phyloP scores from a whole-genome alignment of 441 rosid genomes.

The Pelargonium myrrhifolium region DNA sequence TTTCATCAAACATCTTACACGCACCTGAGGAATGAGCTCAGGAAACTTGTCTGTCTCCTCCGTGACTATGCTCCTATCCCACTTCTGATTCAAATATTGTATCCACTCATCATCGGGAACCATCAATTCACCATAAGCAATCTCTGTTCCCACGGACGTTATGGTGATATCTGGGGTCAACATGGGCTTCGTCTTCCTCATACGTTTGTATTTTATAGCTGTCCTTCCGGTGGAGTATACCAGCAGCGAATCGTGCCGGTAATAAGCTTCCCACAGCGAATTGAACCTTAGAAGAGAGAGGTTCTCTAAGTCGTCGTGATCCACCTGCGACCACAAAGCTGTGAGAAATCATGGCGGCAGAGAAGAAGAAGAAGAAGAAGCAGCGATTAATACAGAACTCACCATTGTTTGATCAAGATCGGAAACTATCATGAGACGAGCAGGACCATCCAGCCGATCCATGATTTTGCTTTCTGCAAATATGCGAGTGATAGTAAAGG shows the following conservation, averaged over 20 bases:
- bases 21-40: conserved; percentile 77
- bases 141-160: conserved; percentile 93
- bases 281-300: conserved; percentile 75
- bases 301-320: conserved; percentile 86
- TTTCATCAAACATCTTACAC: not conserved
- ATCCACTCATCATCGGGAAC: conserved; percentile 80
- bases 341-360: not conserved
- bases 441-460: conserved; percentile 53
- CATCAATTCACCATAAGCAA: conserved; percentile 68
- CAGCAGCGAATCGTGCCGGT: conserved; percentile 73
- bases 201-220: conserved; percentile 58
- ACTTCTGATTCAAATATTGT: conserved; percentile 58
- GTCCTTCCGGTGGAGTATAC: conserved; percentile 95
- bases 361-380: not conserved
- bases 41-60: conserved; percentile 73
- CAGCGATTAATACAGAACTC: not conserved
- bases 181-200: conserved; percentile 82
- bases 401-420: conserved; percentile 96
- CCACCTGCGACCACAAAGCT: conserved; percentile 49
- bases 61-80: conserved; percentile 55
- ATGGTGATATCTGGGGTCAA: conserved; percentile 81
- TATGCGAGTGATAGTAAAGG: too few species aligned
- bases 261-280: conserved; percentile 73
- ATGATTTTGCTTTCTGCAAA: conserved; percentile 22
- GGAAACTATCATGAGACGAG: conserved; percentile 80